Percentiles rank a stretch among this genome's conserved stretches.
These are phyloP conservation scores for Neoboletus magnificus DNA, from an alignment of 768 basidiomycete species.

Conservation along the genomic window DNA sequence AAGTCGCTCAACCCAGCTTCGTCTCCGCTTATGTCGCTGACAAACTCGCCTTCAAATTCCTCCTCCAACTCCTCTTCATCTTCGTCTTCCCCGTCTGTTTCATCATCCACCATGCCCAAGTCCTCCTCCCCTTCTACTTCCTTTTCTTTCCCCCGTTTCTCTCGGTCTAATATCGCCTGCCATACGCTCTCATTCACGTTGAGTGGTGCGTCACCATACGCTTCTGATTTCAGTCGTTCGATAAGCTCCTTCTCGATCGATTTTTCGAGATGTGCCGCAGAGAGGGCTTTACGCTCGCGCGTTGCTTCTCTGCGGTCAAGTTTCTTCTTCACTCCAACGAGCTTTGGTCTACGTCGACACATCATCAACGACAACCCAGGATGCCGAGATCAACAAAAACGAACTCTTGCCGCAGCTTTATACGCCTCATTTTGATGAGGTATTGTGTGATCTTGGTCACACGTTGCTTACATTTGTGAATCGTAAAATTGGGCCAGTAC, in stretches of 20 bases:
- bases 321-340: conserved; percentile 96
- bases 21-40: conserved; percentile 54
- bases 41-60: conserved; percentile 53
- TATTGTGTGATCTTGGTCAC: conserved; percentile 99
- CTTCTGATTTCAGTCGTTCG: conserved; percentile 92
- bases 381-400: conserved; percentile 25
- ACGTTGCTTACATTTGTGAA: conserved; percentile 99
- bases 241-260: conserved; percentile 96
- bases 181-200: conserved; percentile 98
- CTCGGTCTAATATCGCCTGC: conserved; percentile 85
- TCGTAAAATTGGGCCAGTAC: conserved; percentile 98
- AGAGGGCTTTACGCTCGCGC: conserved; percentile 93
- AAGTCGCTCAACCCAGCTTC: conserved; percentile 44
- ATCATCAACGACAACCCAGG: neutral
- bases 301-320: conserved; percentile 88
- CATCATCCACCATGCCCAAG: conserved; percentile 49
- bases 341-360: conserved; percentile 64
- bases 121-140: conserved; percentile 42
- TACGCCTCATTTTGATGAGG: conserved; percentile 94
- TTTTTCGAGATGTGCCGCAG: conserved; percentile 91
- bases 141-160: conserved; percentile 48
- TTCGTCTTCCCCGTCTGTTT: conserved; percentile 51
- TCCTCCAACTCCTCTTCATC: conserved; percentile 47
- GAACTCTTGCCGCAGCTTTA: conserved; percentile 83
- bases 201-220: conserved; percentile 94